Evolutionary conservation across 139 green algal genomes (phyloP).

Genomic region (Chlamydomonas incerta): DNA sequence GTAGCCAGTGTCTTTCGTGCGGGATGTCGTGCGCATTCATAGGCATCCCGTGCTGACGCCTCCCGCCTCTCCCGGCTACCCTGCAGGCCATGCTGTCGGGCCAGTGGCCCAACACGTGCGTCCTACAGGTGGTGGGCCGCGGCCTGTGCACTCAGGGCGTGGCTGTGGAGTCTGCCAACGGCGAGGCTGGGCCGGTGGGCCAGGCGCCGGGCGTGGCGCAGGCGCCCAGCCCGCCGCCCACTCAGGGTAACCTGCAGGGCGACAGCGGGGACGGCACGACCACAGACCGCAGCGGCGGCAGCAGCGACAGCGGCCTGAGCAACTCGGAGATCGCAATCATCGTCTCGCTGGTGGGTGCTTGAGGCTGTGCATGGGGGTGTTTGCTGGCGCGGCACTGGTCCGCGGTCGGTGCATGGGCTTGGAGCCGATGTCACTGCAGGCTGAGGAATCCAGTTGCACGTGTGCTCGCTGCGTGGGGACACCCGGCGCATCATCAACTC

Average conservation of each 20-base stretch:
- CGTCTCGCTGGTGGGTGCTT: background rate
- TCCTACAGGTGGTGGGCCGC: background rate
- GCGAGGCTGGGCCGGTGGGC: background rate
- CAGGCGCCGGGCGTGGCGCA: background rate
- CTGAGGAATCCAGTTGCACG: too few species aligned
- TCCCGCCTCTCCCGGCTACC: too few species aligned
- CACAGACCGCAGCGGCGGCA: background rate
- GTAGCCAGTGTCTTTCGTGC: too few species aligned
- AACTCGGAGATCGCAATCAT: conserved; percentile 8
- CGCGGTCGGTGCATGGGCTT: too few species aligned
- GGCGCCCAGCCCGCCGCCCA: background rate
- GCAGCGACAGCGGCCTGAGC: background rate
- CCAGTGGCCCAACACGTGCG: conserved; percentile 30
- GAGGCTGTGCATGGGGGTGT: too few species aligned
- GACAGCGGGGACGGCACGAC: background rate
- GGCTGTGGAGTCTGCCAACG: too few species aligned
- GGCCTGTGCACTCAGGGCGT: background rate
- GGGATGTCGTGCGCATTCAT: too few species aligned
- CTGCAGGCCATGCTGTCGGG: background rate
- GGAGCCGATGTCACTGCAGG: too few species aligned
- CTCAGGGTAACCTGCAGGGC: background rate
- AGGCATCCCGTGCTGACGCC: too few species aligned
- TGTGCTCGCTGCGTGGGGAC: too few species aligned
- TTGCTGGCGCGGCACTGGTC: too few species aligned
- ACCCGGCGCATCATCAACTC: too few species aligned